A percentile compares a stretch with the other conserved stretches of the same genome.
These are phyloP conservation scores for Exophiala dermatitidis DNA, from an alignment of 2,329 filamentous ascomycete species.

Conservation along the genomic window DNA sequence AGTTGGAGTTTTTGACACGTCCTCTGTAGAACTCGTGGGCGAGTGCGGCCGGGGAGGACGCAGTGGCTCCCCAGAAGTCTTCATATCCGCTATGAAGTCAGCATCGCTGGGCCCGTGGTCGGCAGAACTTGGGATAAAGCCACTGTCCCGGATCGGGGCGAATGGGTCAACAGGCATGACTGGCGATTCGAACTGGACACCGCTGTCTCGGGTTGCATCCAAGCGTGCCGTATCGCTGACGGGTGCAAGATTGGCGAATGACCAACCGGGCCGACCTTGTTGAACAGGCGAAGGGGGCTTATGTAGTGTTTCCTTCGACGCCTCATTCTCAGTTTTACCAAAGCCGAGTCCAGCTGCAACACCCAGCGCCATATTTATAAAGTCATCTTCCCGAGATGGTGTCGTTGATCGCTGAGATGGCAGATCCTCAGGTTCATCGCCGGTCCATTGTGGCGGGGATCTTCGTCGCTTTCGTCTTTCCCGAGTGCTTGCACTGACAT, in stretches of 20 bases:
- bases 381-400: slow-evolving; percentile 25
- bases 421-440: slow-evolving; percentile 26
- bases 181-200: slow-evolving; percentile 41
- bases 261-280: slow-evolving; percentile 19
- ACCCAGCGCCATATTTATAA: slow-evolving; percentile 27
- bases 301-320: slow-evolving; percentile 2
- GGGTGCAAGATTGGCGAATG: slow-evolving; percentile 19
- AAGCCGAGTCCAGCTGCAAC: slow-evolving; percentile 26
- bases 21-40: slow-evolving; percentile 27
- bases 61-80: slow-evolving; percentile 11
- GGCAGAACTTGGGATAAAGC: slow-evolving; percentile 34
- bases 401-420: slow-evolving; percentile 22
- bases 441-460: slow-evolving; percentile 22
- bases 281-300: slow-evolving; percentile 8
- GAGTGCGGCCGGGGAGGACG: slow-evolving; percentile 23
- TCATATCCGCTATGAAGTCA: slow-evolving; percentile 1
- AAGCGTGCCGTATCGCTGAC: neutral
- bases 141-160: slow-evolving; percentile 35
- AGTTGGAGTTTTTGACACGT: slow-evolving; percentile 11
- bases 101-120: slow-evolving; percentile 6
- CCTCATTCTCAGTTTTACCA: slow-evolving; percentile 9
- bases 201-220: slow-evolving; percentile 38
- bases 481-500: slow-evolving; percentile 25
- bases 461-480: slow-evolving; percentile 24
- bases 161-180: slow-evolving; percentile 28